A percentile compares a stretch with the other conserved stretches of the same genome.
These are phyloP conservation scores for Syncephalastrum racemosum DNA, from an alignment of 371 early-diverging fungal genomes.

Conservation along the genomic window DNA sequence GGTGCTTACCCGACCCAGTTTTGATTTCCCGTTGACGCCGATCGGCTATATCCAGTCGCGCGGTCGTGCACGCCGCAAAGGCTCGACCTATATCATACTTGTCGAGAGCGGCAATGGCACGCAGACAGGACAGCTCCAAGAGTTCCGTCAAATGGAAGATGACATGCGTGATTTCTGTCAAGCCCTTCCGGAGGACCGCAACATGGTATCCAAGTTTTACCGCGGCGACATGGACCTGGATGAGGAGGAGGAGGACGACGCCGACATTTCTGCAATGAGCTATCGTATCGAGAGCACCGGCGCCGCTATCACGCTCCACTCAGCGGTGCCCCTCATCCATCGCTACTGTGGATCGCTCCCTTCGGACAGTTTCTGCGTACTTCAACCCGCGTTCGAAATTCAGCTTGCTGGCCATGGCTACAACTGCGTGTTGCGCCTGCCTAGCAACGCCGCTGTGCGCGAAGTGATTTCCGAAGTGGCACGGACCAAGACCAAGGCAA, in stretches of 20 bases:
- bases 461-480: constrained; percentile 54
- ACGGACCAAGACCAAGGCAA: constrained; percentile 65
- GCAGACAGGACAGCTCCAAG: constrained; percentile 36
- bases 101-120: constrained; percentile 51
- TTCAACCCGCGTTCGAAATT: constrained; percentile 51
- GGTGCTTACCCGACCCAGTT: constrained; percentile 45
- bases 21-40: constrained; percentile 74
- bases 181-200: constrained; percentile 47
- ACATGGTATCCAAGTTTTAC: constrained; percentile 24
- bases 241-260: constrained; percentile 29
- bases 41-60: constrained; percentile 89
- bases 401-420: constrained; percentile 24
- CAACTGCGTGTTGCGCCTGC: constrained; percentile 58
- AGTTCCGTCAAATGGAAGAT: constrained; percentile 48
- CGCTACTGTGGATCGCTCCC: constrained; percentile 68
- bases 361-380: constrained; percentile 51
- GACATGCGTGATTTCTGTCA: constrained; percentile 56
- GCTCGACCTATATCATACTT: constrained; percentile 77
- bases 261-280: constrained; percentile 24
- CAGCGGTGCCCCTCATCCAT: constrained; percentile 59
- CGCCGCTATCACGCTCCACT: constrained; percentile 64
- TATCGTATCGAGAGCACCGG: constrained; percentile 59
- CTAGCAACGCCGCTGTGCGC: constrained; percentile 66
- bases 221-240: constrained; percentile 26
- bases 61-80: constrained; percentile 86